Percentiles rank a stretch among this genome's conserved stretches.
These are phyloP conservation scores for Ilex aquifolium DNA, from an alignment of 257 asterid genomes.

Conservation along the genomic window DNA sequence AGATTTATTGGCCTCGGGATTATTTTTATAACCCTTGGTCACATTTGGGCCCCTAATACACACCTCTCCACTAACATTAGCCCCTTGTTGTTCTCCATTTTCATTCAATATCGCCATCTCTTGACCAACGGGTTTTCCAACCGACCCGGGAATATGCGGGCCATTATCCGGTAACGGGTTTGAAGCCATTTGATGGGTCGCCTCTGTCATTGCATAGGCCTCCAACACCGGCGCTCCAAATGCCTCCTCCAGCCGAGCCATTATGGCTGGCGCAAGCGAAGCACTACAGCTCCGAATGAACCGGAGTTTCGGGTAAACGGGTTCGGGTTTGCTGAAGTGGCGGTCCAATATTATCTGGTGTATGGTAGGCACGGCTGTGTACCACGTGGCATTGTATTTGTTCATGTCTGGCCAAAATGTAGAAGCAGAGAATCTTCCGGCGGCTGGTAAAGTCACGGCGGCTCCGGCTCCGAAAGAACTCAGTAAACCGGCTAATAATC, in stretches of 20 bases:
- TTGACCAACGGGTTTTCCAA: conserved; percentile 87
- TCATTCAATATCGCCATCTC: conserved; percentile 81
- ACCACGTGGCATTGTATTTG: conserved; percentile 77
- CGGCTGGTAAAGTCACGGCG: conserved; percentile 76
- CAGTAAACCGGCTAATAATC: conserved; percentile 71
- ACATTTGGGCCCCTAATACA: conserved; percentile 88
- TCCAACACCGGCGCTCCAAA: conserved; percentile 81
- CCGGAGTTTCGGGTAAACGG: conserved; percentile 72
- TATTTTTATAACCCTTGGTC: conserved; percentile 78
- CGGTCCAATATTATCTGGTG: conserved; percentile 90
- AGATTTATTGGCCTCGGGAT: conserved; percentile 72
- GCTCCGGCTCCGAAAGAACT: conserved; percentile 91
- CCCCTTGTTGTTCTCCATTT: conserved; percentile 52
- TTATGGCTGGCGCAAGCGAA: conserved; percentile 76
- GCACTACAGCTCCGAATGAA: conserved; percentile 98
- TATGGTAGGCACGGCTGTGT: conserved; percentile 94
- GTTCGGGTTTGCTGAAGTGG: conserved; percentile 61
- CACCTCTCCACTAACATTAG: conserved; percentile 65
- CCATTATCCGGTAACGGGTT: conserved; percentile 82
- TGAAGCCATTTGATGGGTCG: conserved; percentile 81
- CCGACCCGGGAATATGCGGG: conserved; percentile 74
- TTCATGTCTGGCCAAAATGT: conserved; percentile 93
- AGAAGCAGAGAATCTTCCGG: conserved; percentile 94
- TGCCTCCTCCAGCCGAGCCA: conserved; percentile 81
- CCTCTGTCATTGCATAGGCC: conserved; percentile 97